phyloP scores from a whole-genome alignment of 1,284 basidiomycete genomes.

The Thelephora terrestris region DNA sequence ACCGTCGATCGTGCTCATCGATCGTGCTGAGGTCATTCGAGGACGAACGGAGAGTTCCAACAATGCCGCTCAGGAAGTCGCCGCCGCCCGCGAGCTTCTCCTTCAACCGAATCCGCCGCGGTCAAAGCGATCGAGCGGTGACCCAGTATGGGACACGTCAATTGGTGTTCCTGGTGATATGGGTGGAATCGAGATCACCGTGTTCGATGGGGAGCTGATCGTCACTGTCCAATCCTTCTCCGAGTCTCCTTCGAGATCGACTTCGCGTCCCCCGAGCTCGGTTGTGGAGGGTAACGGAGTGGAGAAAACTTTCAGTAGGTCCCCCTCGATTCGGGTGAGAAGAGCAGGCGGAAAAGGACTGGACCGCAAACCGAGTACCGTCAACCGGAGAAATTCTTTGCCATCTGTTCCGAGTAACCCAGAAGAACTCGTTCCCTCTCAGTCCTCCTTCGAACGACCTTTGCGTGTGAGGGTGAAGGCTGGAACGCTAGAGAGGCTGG shows the following conservation, averaged over 20 bases:
- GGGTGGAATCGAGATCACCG: conserved; percentile 59
- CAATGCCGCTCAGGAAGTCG: conserved; percentile 36
- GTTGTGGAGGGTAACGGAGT: conserved; percentile 28
- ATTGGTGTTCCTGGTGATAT: conserved; percentile 24
- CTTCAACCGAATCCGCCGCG: conserved; percentile 17
- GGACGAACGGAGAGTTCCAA: conserved; percentile 52
- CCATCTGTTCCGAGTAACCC: conserved; percentile 56
- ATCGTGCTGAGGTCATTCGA: conserved; percentile 50
- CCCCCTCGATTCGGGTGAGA: conserved; percentile 67
- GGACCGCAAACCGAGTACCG: conserved; percentile 57
- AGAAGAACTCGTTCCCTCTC: conserved; percentile 42
- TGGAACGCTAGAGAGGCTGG: conserved; percentile 63
- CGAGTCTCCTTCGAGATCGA: conserved; percentile 38
- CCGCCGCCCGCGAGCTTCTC: conserved; percentile 33
- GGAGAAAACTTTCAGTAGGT: conserved; percentile 40
- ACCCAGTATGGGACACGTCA: neutral
- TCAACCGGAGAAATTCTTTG: conserved; percentile 64
- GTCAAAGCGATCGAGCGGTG: conserved; percentile 5
- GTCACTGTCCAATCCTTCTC: conserved; percentile 48
- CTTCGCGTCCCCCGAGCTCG: conserved; percentile 56
- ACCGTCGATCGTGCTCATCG: conserved; percentile 55
- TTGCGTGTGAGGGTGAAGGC: conserved; percentile 67
- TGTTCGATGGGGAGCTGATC: conserved; percentile 64
- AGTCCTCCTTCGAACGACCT: conserved; percentile 53
- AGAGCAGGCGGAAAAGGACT: conserved; percentile 52